phyloP scores from a whole-genome alignment of 805 yeast genomes.

The Peterozyma toletana region DNA sequence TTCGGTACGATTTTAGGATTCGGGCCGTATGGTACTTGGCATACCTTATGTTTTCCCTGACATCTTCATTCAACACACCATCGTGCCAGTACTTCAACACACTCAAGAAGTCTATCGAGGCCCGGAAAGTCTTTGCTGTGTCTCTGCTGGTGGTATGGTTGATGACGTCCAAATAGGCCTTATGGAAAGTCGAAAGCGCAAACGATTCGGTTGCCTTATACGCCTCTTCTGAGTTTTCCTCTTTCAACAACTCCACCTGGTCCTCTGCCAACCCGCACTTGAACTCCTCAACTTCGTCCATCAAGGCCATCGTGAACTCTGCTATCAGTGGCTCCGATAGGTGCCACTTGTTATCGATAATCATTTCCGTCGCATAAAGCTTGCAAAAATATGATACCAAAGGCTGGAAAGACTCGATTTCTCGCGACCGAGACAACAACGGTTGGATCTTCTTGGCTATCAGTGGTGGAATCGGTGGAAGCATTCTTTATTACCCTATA shows the following conservation, averaged over 20 bases:
- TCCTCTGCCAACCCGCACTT: constrained; percentile 31
- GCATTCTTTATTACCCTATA: too few species aligned
- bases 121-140: constrained; percentile 46
- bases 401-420: constrained; percentile 52
- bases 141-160: constrained; percentile 31
- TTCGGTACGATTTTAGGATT: constrained; percentile 39
- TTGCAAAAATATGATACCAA: constrained; percentile 67
- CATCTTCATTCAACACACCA: constrained; percentile 16
- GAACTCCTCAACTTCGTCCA: constrained; percentile 64
- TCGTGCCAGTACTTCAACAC: constrained; percentile 38
- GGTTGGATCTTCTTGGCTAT: constrained; percentile 33
- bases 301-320: constrained; percentile 46
- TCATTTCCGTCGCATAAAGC: constrained; percentile 66
- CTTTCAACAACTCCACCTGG: constrained; percentile 32
- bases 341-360: constrained; percentile 57
- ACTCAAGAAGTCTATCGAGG: constrained; percentile 46
- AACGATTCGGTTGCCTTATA: constrained; percentile 49
- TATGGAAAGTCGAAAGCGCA: constrained; percentile 49
- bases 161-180: constrained; percentile 40
- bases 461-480: constrained; percentile 18
- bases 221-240: constrained; percentile 55
- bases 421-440: constrained; percentile 47
- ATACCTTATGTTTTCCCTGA: constrained; percentile 39
- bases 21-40: constrained; percentile 58
- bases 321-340: constrained; percentile 48